These are phyloP conservation scores for Candida andamanensis DNA, from an alignment of 805 yeast genomes.

Conservation along the genomic window DNA sequence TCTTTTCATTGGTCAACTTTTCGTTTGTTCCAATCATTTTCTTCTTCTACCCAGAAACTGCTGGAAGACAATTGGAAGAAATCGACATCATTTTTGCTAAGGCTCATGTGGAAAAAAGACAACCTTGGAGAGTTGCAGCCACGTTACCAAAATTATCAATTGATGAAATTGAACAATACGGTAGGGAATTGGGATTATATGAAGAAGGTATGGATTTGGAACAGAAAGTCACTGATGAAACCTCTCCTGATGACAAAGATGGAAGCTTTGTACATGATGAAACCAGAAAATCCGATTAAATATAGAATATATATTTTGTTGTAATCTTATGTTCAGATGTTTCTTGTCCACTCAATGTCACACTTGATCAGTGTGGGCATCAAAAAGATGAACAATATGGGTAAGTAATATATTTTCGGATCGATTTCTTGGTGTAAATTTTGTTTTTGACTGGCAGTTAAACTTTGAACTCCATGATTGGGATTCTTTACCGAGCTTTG, in stretches of 20 bases:
- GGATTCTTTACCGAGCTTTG: conserved; percentile 8
- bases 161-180: conserved; percentile 55
- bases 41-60: conserved; percentile 37
- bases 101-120: conserved; percentile 50
- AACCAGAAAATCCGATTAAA: neutral
- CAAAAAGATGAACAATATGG: conserved; percentile 10
- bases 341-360: conserved; percentile 6
- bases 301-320: too few relatives aligned
- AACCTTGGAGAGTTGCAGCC: conserved; percentile 59
- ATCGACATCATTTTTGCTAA: conserved; percentile 55
- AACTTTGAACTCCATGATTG: neutral
- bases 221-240: conserved; percentile 3
- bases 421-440: neutral
- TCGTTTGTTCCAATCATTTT: conserved; percentile 29
- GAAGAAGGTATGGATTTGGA: conserved; percentile 33
- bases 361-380: conserved; percentile 4
- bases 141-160: conserved; percentile 51
- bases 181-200: conserved; percentile 51
- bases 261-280: conserved; percentile 1
- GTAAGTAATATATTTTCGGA: conserved; percentile 5
- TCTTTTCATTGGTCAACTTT: conserved; percentile 36
- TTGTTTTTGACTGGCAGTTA: conserved; percentile 1
- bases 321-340: too few relatives aligned
- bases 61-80: conserved; percentile 39
- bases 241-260: too few relatives aligned